Evolutionary conservation across 2,329 filamentous ascomycete species (phyloP), one percentile per base, ranked within the genome.

Genomic region (Epichloe glyceriae): DNA sequence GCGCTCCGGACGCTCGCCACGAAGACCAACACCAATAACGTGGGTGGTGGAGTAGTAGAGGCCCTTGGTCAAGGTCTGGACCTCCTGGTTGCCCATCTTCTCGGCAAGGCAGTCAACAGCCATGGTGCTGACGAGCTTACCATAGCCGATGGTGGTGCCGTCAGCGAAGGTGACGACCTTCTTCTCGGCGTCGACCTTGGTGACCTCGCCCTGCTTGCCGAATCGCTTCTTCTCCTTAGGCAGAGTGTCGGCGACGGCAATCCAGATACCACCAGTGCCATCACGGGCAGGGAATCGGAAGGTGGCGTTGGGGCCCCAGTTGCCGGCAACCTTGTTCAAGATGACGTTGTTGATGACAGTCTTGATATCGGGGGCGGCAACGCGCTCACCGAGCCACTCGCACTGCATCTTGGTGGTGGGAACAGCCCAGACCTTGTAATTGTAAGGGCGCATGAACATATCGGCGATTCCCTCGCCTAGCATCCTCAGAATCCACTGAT

Each of bases 401-500:
- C 89, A 95, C 87, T 97, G 93, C 93, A 98, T 98, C 90, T 95
- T 95, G 60, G 86, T 95, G 51, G 91, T 96, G 53, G 93, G 93
- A 62, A 97, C 91, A 56, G 93, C 93, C 93, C 93, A 98, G 67
- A 98, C 93, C 76, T 98, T 98, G 83, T 85, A 98, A 82, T 98
- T 98, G 80, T 98, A 98, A 50, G 93, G 93, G 62, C 93, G 80
- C 93, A 98, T 98, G 80, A 98, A 98, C 61, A 91, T 78, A 69
- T 98, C 83, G 59, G 90, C 91, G 63, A 98, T 79, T 61, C 91
- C 91, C 61, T 80, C 74, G 62, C 93, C 93, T 73, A 86, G 90
- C 75, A 86, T 94, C 63, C 93, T 83, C 62, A 97, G 69, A 64
- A 97, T 97, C 90, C 90, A 97, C 76, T 98, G 89, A 65, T 98